Base-by-base conservation (phyloP, 2,329 filamentous ascomycete species). In the Colletotrichum eremochloae region DNA sequence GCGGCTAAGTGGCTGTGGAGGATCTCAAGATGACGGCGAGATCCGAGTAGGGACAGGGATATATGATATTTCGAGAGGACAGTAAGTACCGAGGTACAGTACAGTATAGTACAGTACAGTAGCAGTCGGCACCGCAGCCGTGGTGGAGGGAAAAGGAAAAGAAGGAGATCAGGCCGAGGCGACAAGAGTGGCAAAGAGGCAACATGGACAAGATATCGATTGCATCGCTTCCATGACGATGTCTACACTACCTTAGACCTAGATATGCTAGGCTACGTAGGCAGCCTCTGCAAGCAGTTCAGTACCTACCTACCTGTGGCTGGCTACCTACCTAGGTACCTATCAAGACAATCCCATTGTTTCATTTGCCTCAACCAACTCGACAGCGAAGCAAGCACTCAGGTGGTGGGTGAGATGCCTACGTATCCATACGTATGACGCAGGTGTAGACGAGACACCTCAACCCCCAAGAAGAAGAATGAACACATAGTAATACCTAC, bases 1-100 rank as follows among this genome's bases (percentile, higher is more conserved):
- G 58, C 67, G 46, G 55, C 38, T 53, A 55, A 6, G 18, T 36
- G 36, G 33, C 29, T 11, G 63, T 60, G 46, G 55, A 61, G 62
- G 18, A 44, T 67, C 46, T 31, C 38, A 36, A 29, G 46, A 18
- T 36, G 14, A 31, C 38, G 53, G 24, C 62, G n/a, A 38, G 63
- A 55, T 61, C 63, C 58, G 55, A 44, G 20, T 38, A 55, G 44
- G 38, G 53, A 44, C 24, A 24, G 24, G 24, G 24, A 24, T 24
- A 24, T 24, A 24, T 24, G 24, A 60, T 56, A 52, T 31, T 42
- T 50, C 31, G 18, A 7, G 18, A n/a, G 24, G 24, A 24, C 24
- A 24, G 24, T 24, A 24, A 24, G 24, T 24, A 24, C 24, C 24
- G 24, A 24, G 24, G 24, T 24, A 24, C 24, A 24, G 24, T 24